These are phyloP conservation scores for Diaporthe vexans DNA, from an alignment of 2,329 filamentous ascomycete species.

Conservation along the genomic window DNA sequence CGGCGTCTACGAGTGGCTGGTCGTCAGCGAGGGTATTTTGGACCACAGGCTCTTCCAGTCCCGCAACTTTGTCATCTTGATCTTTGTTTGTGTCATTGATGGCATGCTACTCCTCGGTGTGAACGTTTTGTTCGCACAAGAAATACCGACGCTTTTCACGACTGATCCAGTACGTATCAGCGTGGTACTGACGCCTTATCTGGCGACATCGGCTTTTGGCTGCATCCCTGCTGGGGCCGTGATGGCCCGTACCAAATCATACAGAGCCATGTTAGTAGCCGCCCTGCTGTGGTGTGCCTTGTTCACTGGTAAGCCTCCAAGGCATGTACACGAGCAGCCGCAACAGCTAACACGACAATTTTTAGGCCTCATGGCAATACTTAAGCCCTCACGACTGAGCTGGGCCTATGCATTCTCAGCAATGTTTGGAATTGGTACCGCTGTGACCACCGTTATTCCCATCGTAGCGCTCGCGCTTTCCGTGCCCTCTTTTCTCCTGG, in stretches of 20 bases:
- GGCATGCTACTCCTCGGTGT: constrained; percentile 38
- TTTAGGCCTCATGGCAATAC: constrained; percentile 32
- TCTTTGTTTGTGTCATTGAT: constrained; percentile 36
- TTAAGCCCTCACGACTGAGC: constrained; percentile 23
- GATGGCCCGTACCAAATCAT: constrained; percentile 29
- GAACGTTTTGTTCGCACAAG: constrained; percentile 35
- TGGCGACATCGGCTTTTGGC: constrained; percentile 33
- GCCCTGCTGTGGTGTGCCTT: constrained; percentile 36
- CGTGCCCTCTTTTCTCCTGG: constrained; percentile 37
- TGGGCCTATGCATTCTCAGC: constrained; percentile 35
- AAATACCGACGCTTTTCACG: constrained; percentile 34
- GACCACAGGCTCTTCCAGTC: constrained; percentile 37
- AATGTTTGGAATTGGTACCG: constrained; percentile 34
- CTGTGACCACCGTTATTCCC: constrained; percentile 37
- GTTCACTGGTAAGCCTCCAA: constrained; percentile 28
- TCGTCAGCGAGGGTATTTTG: constrained; percentile 26
- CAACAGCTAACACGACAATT: background rate
- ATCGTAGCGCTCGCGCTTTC: constrained; percentile 33
- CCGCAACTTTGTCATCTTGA: constrained; percentile 33
- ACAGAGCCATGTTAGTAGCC: constrained; percentile 24
- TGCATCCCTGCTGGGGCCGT: constrained; percentile 36
- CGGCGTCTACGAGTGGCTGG: constrained; percentile 27
- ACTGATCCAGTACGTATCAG: constrained; percentile 34
- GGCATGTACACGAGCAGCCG: fast-evolving
- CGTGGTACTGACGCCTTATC: constrained; percentile 30